Evolutionary conservation across 169 alveolate species (phyloP).

Genomic region (Cryptosporidium tyzzeri): DNA sequence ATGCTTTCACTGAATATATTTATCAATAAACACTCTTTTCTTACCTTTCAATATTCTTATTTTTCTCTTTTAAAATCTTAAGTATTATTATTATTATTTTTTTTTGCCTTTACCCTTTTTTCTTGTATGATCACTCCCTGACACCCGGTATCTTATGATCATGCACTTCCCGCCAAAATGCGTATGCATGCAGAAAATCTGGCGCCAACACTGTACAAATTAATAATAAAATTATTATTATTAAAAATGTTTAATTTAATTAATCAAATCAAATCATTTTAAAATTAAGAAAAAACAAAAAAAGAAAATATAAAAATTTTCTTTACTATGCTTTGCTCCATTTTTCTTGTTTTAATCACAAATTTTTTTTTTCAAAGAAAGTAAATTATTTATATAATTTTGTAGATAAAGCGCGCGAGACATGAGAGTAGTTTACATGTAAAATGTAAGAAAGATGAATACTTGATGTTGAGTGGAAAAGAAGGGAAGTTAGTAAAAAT

Average conservation of each 20-base stretch:
- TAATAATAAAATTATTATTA: not conserved
- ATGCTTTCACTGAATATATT: not conserved
- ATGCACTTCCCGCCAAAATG: constrained; percentile 13
- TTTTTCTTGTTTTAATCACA: too few species aligned
- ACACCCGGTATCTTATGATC: constrained; percentile 10
- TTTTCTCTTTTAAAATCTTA: not conserved
- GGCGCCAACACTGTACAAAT: not conserved
- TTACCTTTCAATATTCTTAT: not conserved
- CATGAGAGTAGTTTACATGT: too few species aligned
- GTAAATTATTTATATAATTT: too few species aligned
- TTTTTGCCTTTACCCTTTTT: not conserved
- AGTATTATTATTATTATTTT: not conserved
- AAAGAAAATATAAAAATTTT: too few species aligned
- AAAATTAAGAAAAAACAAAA: too few species aligned
- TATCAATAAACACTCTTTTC: not conserved
- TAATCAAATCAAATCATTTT: too few species aligned
- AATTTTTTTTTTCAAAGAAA: too few species aligned
- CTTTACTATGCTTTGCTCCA: too few species aligned
- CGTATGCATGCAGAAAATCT: constrained; percentile 4
- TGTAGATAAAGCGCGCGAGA: too few species aligned
- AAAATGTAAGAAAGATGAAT: too few species aligned
- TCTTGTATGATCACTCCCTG: not conserved
- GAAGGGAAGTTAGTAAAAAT: too few species aligned
- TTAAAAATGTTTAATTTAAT: not conserved
- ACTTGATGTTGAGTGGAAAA: too few species aligned